Evolutionary conservation across 352 stramenopile species (phyloP), one percentile per base, ranked within the genome.

Genomic region (Phytophthora ramorum): DNA sequence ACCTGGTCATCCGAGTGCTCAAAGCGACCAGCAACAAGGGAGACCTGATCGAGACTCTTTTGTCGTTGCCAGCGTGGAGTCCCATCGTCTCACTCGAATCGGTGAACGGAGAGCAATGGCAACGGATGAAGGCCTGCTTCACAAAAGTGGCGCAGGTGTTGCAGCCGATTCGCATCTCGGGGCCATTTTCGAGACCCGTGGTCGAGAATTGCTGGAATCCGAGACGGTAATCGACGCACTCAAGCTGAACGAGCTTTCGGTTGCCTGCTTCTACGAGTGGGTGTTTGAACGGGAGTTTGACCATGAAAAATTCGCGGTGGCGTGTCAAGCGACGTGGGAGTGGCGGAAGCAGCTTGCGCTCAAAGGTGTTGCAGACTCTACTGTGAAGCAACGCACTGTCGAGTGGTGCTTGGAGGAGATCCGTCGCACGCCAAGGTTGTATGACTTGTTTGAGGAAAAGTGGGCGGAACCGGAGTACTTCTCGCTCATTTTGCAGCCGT

Each of bases 401-500:
- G 53, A 71, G 19, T 77, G 69, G 69, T 77, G 64, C 50, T 37
- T 74, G 40, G 45, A 66, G 0, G 64, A 77, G 35, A 63, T 77
- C 32, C 49, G 54, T 37, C 44, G 40, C 0, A 77, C 64, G 7
- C 58, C 64, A 41, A 19, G 45, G 17, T 17, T 77, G 41, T 77
- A 68, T 34, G 38, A 73, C 9, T 22, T 77, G 6, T 77, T 77
- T 56, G 38, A 47, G 13, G 58, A 71, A 1, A 67, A 74, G 20
- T 77, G 69, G 69, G 40, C 35, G 12, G 59, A 73, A 37, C 55
- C 64, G 3, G 69, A 77, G 41, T 77, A 63, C 26, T 77, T 71
- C 14, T 77, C 69, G 37, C 69, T 77, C 49, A 71, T 77, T 58
- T 41, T 77, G 41, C 69, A 77, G 24, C 69, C 69, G 9, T 77